Base-by-base conservation (phyloP, 805 yeast genomes). In the Lachancea sp. region DNA sequence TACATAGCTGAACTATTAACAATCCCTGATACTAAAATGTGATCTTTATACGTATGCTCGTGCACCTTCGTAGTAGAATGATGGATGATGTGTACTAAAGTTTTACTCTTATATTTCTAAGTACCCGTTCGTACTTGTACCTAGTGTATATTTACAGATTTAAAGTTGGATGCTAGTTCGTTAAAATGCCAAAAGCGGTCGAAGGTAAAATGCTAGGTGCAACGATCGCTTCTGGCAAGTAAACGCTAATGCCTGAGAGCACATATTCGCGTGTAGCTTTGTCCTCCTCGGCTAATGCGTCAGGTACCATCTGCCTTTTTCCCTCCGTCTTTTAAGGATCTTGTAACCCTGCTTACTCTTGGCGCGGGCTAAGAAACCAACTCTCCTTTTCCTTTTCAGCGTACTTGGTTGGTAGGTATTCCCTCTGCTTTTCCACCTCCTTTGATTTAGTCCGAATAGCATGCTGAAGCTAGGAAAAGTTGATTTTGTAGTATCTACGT, bases 391-490 rank as follows among this genome's bases (percentile, higher is more conserved):
- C 61, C 97, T 75, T 61, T 84, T 86, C 48, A 86, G 68, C 4
- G 94, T 87, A 46, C 87, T 81, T 38, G 98, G 98, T 65, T 90
- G 97, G 65, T 83, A 90, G 15, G 96, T 86, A 67, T 86, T 83
- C 64, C 98, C 97, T 67, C 96, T 78, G 28, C 90, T 71, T 60
- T 86, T 80, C 83, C 89, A 81, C 71, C 96, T 70, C 41, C 54
- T 51, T 41, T 58, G 60, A 11, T 46, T 45, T 6, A 52, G 25
- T 8, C 51, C 55, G 12, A 52, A 46, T 6, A 44, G 20, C 25
- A 29, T 7, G 31, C 38, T 36, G 8, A 43, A 26, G 16, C 34
- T 17, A 9, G 38, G 22, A 9, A 40, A 36, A n/a, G 39, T 16
- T 34, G 45, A 35, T 36, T 41, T 50, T 23, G 55, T 47, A 28